Evolutionary conservation across 140 eudicot genomes (phyloP).

Genomic region (Cichorium intybus): DNA sequence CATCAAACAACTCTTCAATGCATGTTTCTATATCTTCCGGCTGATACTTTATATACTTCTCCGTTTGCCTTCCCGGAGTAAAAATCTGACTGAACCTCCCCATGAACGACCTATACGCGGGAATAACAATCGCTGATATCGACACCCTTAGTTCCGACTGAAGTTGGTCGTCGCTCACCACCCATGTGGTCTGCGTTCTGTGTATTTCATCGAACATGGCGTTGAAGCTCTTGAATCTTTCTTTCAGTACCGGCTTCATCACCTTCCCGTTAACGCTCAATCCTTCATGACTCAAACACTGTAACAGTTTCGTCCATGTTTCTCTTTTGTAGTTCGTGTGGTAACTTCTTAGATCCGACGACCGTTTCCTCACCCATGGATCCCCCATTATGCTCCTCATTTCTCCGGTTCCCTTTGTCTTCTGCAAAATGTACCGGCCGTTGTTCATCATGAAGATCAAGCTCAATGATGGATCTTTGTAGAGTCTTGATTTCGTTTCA

Average conservation of each 20-base stretch:
- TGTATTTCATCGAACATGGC: slow-evolving; percentile 80
- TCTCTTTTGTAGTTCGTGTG: slow-evolving; percentile 80
- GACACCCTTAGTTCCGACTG: slow-evolving; percentile 95
- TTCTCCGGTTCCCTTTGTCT: slow-evolving; percentile 57
- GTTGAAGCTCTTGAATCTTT: slow-evolving; percentile 83
- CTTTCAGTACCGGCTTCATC: slow-evolving; percentile 75
- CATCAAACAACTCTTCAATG: slow-evolving; percentile 85
- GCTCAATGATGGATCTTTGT: slow-evolving; percentile 60
- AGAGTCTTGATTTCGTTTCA: slow-evolving; percentile 59
- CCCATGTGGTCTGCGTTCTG: slow-evolving; percentile 71
- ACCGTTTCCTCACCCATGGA: slow-evolving; percentile 62
- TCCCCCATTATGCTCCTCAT: slow-evolving; percentile 56
- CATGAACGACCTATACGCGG: slow-evolving; percentile 86
- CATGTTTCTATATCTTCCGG: slow-evolving; percentile 80
- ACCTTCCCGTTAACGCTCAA: slow-evolving; percentile 69
- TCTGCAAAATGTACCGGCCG: slow-evolving; percentile 77
- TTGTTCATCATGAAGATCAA: slow-evolving; percentile 88
- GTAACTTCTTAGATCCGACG: slow-evolving; percentile 61
- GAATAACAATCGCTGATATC: slow-evolving; percentile 76
- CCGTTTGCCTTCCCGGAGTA: slow-evolving; percentile 90
- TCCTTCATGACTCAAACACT: slow-evolving; percentile 66
- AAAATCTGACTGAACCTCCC: slow-evolving; percentile 78
- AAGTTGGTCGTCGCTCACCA: slow-evolving; percentile 84
- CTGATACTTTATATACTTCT: slow-evolving; percentile 88
- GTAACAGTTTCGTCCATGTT: slow-evolving; percentile 67